A percentile compares a stretch with the other conserved stretches of the same genome.
Conservation (phyloP, 1,139 yeast genomes). For the Hyphopichia burtonii region DNA sequence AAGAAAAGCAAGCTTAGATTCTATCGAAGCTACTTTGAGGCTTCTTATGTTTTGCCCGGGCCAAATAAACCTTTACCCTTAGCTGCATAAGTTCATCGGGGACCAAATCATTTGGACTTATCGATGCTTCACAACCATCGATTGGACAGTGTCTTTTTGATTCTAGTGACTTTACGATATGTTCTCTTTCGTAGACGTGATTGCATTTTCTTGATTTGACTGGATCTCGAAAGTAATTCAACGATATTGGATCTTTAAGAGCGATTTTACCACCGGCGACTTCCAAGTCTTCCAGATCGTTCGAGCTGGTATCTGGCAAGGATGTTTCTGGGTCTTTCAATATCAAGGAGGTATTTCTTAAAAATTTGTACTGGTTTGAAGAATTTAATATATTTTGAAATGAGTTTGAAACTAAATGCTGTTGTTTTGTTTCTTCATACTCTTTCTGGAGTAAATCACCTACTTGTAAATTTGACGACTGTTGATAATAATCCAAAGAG, state of each 20-base stretch:
- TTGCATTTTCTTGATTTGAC: constrained; percentile 52
- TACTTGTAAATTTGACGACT: constrained; percentile 1
- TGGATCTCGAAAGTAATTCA: constrained; percentile 51
- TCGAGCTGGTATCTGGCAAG: constrained; percentile 47
- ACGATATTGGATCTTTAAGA: constrained; percentile 63
- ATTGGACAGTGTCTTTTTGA: constrained; percentile 40
- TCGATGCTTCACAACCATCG: constrained; percentile 41
- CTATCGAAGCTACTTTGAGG: constrained; percentile 1
- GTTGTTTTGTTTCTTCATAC: constrained; percentile 5
- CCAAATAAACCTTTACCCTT: constrained; percentile 42
- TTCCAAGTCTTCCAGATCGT: constrained; percentile 52
- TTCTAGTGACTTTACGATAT: constrained; percentile 33
- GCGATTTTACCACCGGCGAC: constrained; percentile 69
- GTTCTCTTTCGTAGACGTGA: constrained; percentile 58
- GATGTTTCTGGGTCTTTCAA: constrained; percentile 41
- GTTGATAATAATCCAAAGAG: constrained; percentile 5
- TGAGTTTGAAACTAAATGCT: constrained; percentile 3
- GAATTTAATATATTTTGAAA: constrained; percentile 4
- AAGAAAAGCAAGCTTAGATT: neutral
- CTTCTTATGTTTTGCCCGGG: constrained; percentile 7
- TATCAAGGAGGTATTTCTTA: constrained; percentile 28
- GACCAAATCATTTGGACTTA: constrained; percentile 29
- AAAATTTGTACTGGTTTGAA: constrained; percentile 15
- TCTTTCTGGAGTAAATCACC: constrained; percentile 6
- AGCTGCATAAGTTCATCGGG: constrained; percentile 49